Conservation (phyloP, 805 yeast species). For the Pichia pseudocactophila region DNA sequence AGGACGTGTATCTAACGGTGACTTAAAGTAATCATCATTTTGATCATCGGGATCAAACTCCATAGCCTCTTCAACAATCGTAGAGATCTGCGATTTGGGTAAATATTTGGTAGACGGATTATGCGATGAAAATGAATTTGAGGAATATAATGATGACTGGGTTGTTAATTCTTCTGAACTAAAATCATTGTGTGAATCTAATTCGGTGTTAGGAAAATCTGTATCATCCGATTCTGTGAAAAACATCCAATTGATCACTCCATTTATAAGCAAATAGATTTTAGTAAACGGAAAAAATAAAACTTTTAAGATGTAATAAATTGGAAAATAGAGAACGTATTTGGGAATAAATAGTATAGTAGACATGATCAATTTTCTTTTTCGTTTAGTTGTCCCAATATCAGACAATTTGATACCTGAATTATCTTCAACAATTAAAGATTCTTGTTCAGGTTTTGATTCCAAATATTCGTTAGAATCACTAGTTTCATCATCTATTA, state of each 20-base stretch:
- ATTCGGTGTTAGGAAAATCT: neutral
- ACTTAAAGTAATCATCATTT: constrained; percentile 27
- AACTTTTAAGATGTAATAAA: constrained; percentile 1
- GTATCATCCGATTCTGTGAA: neutral
- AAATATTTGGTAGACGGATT: neutral
- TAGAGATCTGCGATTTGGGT: constrained; percentile 15
- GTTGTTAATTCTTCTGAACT: too few relatives aligned
- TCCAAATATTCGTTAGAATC: too few relatives aligned
- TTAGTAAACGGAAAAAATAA: constrained; percentile 3
- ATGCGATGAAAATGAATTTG: neutral
- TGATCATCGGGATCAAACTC: constrained; percentile 26
- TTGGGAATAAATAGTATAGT: constrained; percentile 3
- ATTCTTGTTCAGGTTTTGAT: too few relatives aligned
- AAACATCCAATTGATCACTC: neutral
- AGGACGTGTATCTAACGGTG: constrained; percentile 22
- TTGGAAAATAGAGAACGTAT: constrained; percentile 1
- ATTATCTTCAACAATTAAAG: too few relatives aligned
- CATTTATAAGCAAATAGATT: neutral
- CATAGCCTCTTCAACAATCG: constrained; percentile 28
- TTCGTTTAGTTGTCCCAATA: too few relatives aligned
- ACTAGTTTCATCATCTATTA: too few relatives aligned
- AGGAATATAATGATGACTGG: neutral
- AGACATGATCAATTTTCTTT: too few relatives aligned
- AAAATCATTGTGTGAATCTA: too few relatives aligned
- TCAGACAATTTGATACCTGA: too few relatives aligned